These are phyloP conservation scores for Gnomoniopsis smithogilvyi DNA, from an alignment of 2,329 filamentous ascomycete species.

Conservation along the genomic window DNA sequence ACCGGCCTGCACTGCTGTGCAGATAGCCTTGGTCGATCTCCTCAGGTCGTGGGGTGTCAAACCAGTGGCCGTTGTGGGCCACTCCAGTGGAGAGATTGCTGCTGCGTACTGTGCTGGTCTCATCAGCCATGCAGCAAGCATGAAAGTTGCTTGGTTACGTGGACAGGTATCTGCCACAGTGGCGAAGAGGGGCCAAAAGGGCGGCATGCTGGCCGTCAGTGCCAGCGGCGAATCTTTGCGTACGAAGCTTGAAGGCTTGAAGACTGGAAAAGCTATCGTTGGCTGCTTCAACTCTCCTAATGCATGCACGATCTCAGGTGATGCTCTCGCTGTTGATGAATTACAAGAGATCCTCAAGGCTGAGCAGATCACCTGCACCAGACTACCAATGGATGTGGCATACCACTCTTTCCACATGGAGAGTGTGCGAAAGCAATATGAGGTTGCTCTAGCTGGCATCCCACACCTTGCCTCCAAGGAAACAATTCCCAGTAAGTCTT, in stretches of 20 bases:
- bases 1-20: slow-evolving; percentile 44
- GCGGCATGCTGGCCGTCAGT: slow-evolving; percentile 3
- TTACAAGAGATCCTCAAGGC: neutral
- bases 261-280: neutral
- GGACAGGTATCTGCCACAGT: slow-evolving; percentile 41
- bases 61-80: slow-evolving; percentile 32
- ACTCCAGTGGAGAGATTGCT: slow-evolving; percentile 38
- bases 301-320: neutral
- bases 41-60: slow-evolving; percentile 28
- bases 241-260: neutral
- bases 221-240: neutral
- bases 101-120: slow-evolving; percentile 29
- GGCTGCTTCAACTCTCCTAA: slow-evolving; percentile 3
- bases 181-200: slow-evolving; percentile 33
- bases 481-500: neutral
- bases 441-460: slow-evolving; percentile 2
- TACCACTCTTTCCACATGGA: slow-evolving; percentile 11
- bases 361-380: neutral
- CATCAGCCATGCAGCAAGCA: neutral
- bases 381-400: neutral
- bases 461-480: neutral
- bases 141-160: slow-evolving; percentile 46
- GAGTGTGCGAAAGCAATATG: neutral
- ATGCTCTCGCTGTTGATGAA: slow-evolving; percentile 1
- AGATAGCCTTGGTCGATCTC: slow-evolving; percentile 40